Evolutionary conservation across 106 monocot genomes (phyloP).

Genomic region (Dendrobium catenatum): DNA sequence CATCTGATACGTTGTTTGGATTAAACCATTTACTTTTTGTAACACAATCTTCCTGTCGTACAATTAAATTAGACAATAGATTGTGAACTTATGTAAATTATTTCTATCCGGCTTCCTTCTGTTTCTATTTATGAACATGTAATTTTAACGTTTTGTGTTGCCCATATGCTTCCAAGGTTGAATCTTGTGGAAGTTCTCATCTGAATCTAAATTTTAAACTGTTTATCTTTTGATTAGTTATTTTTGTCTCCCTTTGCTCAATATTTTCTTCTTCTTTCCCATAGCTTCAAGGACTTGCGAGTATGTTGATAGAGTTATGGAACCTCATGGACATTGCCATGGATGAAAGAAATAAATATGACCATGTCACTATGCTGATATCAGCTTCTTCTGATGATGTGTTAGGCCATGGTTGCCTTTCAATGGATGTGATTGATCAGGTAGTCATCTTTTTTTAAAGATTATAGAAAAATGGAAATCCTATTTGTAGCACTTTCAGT

Average conservation of each 20-base stretch:
- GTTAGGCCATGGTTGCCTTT: constrained; percentile 43
- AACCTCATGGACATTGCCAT: constrained; percentile 67
- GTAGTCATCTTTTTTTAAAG: constrained; percentile 17
- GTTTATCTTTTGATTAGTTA: too few relatives aligned
- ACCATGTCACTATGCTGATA: constrained; percentile 57
- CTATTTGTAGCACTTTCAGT: background rate
- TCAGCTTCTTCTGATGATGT: constrained; percentile 40
- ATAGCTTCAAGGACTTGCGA: constrained; percentile 74
- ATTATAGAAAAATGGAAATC: background rate
- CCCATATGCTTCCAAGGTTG: background rate
- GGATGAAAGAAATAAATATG: constrained; percentile 55
- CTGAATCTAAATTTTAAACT: too few relatives aligned
- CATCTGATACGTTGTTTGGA: background rate
- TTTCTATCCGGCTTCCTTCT: too few relatives aligned
- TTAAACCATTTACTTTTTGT: background rate
- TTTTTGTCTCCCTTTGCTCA: background rate
- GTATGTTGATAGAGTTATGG: constrained; percentile 76
- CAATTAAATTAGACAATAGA: background rate
- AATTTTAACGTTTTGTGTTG: background rate
- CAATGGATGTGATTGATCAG: constrained; percentile 64
- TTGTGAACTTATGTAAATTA: background rate
- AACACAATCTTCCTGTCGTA: background rate
- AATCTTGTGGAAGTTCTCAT: too few relatives aligned
- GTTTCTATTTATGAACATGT: too few relatives aligned
- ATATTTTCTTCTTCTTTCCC: constrained; percentile 4